Evolutionary conservation across 2,329 filamentous ascomycete genomes (phyloP).

Genomic region (Pestalotiopsis sp.): DNA sequence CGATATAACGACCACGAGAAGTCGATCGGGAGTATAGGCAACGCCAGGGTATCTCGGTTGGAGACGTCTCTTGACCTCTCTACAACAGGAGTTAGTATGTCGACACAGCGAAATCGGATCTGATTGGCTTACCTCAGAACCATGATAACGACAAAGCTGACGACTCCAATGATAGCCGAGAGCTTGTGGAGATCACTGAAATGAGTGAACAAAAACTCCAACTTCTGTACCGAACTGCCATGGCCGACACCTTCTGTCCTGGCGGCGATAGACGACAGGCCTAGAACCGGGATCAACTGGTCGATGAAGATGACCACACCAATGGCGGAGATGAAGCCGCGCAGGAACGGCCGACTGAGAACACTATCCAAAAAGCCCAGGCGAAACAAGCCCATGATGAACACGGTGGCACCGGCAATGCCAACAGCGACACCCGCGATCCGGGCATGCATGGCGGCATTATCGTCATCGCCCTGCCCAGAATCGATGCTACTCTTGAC

Average conservation of each 20-base stretch:
- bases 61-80: slow-evolving; percentile 77
- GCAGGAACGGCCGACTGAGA: slow-evolving; percentile 84
- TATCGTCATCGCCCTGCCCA: slow-evolving; percentile 64
- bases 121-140: slow-evolving; percentile 65
- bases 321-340: slow-evolving; percentile 96
- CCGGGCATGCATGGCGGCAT: slow-evolving; percentile 69
- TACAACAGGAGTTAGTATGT: slow-evolving; percentile 31
- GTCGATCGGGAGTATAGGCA: slow-evolving; percentile 89
- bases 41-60: slow-evolving; percentile 78
- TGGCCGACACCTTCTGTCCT: slow-evolving; percentile 67
- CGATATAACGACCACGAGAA: slow-evolving; percentile 83
- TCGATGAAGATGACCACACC: slow-evolving; percentile 96
- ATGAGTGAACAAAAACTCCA: slow-evolving; percentile 75
- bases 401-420: slow-evolving; percentile 82
- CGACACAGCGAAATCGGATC: neutral
- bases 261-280: slow-evolving; percentile 67
- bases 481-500: slow-evolving; percentile 74
- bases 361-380: slow-evolving; percentile 94
- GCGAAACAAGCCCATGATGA: slow-evolving; percentile 81
- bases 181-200: slow-evolving; percentile 66
- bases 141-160: slow-evolving; percentile 87
- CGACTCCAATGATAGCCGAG: slow-evolving; percentile 74
- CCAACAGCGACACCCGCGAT: slow-evolving; percentile 87
- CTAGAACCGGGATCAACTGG: slow-evolving; percentile 88
- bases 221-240: slow-evolving; percentile 83